These are phyloP conservation scores for Mimosa pudica DNA, from an alignment of 306 rosid species.

Conservation along the genomic window DNA sequence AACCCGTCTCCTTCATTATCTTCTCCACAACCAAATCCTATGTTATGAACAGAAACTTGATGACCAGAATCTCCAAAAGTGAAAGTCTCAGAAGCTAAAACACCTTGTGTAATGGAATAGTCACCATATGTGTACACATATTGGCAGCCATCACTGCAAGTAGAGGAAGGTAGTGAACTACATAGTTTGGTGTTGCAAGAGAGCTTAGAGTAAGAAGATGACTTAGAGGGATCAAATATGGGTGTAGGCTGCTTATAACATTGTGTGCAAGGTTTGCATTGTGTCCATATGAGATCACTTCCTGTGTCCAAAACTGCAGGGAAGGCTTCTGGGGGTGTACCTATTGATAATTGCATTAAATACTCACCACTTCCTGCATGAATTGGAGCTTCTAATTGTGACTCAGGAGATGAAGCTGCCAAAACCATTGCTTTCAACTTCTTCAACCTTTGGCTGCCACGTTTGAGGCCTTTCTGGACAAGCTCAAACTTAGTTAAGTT, in stretches of 20 bases:
- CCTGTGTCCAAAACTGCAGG: conserved; percentile 91
- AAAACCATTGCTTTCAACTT: conserved; percentile 59
- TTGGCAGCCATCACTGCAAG: conserved; percentile 63
- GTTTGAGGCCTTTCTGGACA: conserved; percentile 56
- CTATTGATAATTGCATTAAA: conserved; percentile 67
- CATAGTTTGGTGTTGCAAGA: conserved; percentile 62
- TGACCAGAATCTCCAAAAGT: conserved; percentile 49
- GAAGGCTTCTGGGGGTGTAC: conserved; percentile 63
- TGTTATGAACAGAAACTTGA: conserved; percentile 35
- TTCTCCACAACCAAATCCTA: conserved; percentile 85
- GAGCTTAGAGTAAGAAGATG: conserved; percentile 62
- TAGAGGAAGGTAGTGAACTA: conserved; percentile 56
- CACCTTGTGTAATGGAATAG: conserved; percentile 68
- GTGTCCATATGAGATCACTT: conserved; percentile 92
- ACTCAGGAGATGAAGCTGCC: conserved; percentile 32
- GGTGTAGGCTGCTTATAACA: conserved; percentile 77
- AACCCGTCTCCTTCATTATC: conserved; percentile 86
- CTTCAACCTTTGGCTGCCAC: conserved; percentile 56
- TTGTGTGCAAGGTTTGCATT: conserved; percentile 71
- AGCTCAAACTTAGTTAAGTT: conserved; percentile 78
- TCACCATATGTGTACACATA: conserved; percentile 80
- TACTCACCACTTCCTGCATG: conserved; percentile 80
- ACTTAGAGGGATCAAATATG: conserved; percentile 67
- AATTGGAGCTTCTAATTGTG: conserved; percentile 48
- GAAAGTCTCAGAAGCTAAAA: conserved; percentile 74